A percentile compares a stretch with the other conserved stretches of the same genome.
Conservation (phyloP, 1,139 yeast species). For the Hemisphaericaspora xylofermentans region DNA sequence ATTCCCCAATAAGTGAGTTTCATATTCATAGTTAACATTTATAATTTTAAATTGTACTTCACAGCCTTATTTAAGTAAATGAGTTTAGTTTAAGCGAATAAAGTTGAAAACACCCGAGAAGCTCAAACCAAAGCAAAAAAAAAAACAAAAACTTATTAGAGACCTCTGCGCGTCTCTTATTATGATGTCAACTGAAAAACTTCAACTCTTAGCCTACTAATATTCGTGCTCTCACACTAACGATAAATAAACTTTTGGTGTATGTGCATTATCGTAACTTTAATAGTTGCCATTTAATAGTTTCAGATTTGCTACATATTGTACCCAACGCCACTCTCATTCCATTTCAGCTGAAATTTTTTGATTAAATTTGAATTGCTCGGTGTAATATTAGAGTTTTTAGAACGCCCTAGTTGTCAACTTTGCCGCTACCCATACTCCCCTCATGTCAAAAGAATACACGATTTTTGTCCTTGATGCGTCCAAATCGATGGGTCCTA, state of each 20-base stretch:
- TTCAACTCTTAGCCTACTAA: too few species aligned
- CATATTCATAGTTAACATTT: neutral
- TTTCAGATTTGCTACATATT: too few species aligned
- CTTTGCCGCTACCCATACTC: neutral
- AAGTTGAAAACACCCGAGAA: slow-evolving; percentile 1
- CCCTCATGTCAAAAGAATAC: slow-evolving; percentile 34
- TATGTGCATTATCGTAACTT: too few species aligned
- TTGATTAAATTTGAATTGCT: too few species aligned
- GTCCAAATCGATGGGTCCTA: slow-evolving; percentile 10
- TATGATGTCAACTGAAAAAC: neutral
- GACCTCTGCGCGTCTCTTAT: neutral
- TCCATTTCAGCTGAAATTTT: too few species aligned
- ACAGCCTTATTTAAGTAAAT: neutral
- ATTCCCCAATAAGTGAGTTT: neutral
- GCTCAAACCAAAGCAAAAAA: neutral
- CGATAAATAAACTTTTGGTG: too few species aligned
- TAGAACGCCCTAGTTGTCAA: too few species aligned
- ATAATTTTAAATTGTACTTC: neutral
- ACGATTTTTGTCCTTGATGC: slow-evolving; percentile 44
- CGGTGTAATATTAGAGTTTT: neutral
- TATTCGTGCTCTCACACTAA: too few species aligned
- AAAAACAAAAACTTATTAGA: too few species aligned
- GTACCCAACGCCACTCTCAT: too few species aligned
- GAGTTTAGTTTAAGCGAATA: slow-evolving; percentile 2
- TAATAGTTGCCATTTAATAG: too few species aligned